Evolutionary conservation across 164 flowering plant genomes (phyloP).

Genomic region (Annona squamosa): DNA sequence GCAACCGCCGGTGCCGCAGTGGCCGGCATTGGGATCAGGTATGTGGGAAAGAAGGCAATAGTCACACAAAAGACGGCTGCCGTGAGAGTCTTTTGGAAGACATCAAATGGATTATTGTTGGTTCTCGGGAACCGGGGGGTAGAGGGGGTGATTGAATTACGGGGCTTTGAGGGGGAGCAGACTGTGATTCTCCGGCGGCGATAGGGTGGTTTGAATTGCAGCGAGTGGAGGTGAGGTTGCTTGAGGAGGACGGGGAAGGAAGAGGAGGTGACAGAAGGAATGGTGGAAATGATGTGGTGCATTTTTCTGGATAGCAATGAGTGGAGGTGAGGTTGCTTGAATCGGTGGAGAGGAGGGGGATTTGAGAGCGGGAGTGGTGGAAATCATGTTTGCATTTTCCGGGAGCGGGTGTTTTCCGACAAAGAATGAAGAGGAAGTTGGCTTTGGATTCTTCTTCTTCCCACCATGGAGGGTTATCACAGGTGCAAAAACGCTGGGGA

Average conservation of each 20-base stretch:
- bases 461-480: not conserved
- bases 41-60: slow-evolving; percentile 40
- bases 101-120: slow-evolving; percentile 1
- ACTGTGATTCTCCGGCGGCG: slow-evolving; percentile 5
- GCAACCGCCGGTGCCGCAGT: slow-evolving; percentile 30
- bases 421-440: not conserved
- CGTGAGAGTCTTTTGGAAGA: slow-evolving; percentile 28
- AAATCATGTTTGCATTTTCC: not conserved
- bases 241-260: not conserved
- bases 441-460: not conserved
- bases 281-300: not conserved
- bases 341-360: not conserved
- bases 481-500: too few relatives aligned
- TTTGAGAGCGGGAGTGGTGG: not conserved
- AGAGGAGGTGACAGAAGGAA: not conserved
- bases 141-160: slow-evolving; percentile 3
- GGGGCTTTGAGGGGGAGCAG: slow-evolving; percentile 4
- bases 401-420: not conserved
- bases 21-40: slow-evolving; percentile 28
- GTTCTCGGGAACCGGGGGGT: not conserved
- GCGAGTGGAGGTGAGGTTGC: not conserved
- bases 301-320: not conserved
- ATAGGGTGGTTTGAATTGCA: not conserved
- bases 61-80: slow-evolving; percentile 40
- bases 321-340: not conserved